Conservation (phyloP, 2,329 filamentous ascomycete species). For the Nemania serpens region DNA sequence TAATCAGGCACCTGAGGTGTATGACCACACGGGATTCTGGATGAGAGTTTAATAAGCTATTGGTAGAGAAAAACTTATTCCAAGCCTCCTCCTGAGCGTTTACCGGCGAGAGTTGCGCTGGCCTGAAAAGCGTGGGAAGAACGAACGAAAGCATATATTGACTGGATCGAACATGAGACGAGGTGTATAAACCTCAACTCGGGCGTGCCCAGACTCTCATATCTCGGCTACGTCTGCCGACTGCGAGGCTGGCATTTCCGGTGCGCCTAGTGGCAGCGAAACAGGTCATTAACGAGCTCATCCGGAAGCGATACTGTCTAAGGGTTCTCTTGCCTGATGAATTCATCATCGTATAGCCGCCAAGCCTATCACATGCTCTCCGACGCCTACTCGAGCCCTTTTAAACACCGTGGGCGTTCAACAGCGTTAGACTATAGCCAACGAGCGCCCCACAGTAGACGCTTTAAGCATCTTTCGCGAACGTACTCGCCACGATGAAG, state of each 20-base stretch:
- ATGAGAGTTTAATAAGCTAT: too few relatives aligned
- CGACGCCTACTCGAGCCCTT: not conserved
- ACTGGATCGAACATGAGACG: too few relatives aligned
- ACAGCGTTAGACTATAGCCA: not conserved
- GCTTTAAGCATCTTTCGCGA: slow-evolving; percentile 56
- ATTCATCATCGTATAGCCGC: too few relatives aligned
- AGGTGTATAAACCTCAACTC: not conserved
- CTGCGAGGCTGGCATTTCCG: too few relatives aligned
- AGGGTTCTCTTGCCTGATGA: not conserved
- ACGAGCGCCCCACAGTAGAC: too few relatives aligned
- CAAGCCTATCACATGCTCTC: not conserved
- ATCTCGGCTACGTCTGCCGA: not conserved
- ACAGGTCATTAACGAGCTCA: not conserved
- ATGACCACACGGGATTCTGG: too few relatives aligned
- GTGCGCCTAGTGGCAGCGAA: not conserved
- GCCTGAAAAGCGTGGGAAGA: too few relatives aligned
- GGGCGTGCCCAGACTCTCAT: not conserved
- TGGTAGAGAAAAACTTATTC: too few relatives aligned
- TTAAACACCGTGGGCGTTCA: not conserved
- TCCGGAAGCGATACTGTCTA: not conserved
- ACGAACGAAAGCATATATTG: too few relatives aligned
- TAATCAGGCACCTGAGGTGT: too few relatives aligned
- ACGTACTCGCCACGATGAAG: slow-evolving; percentile 69
- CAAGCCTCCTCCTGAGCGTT: too few relatives aligned
- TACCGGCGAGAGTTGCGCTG: too few relatives aligned